These are phyloP conservation scores for Ustanciosporium gigantosporum DNA, from an alignment of 1,284 basidiomycete species.

Conservation along the genomic window DNA sequence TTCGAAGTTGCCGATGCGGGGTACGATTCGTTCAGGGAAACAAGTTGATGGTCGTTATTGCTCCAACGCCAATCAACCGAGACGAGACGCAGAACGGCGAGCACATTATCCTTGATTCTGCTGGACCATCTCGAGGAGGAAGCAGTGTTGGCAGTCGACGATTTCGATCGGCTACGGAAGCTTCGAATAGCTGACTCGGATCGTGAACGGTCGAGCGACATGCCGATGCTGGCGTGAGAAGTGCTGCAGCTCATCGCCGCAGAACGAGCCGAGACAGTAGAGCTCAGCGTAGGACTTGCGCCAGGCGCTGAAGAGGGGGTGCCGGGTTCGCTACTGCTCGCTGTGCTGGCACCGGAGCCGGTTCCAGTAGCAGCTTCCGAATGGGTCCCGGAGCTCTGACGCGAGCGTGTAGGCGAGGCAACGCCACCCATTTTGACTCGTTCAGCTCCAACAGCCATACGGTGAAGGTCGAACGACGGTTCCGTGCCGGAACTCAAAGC, in stretches of 20 bases:
- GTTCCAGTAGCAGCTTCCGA: slow-evolving; percentile 11
- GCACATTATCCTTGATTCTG: slow-evolving; percentile 29
- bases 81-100: slow-evolving; percentile 40
- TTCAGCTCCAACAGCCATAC: slow-evolving; percentile 39
- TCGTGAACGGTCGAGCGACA: slow-evolving; percentile 26
- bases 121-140: slow-evolving; percentile 29
- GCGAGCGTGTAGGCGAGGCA: slow-evolving; percentile 14
- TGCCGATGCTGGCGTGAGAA: slow-evolving; percentile 9
- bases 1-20: not conserved
- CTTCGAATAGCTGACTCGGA: slow-evolving; percentile 22
- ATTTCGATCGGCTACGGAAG: slow-evolving; percentile 21
- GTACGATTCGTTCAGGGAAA: slow-evolving; percentile 25
- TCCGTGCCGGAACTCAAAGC: slow-evolving; percentile 23
- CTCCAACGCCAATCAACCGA: slow-evolving; percentile 49
- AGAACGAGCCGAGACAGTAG: slow-evolving; percentile 20
- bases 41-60: slow-evolving; percentile 39
- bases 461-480: slow-evolving; percentile 20
- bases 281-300: slow-evolving; percentile 20
- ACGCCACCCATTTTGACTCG: slow-evolving; percentile 6
- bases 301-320: slow-evolving; percentile 41
- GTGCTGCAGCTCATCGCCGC: slow-evolving; percentile 18
- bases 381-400: slow-evolving; percentile 17
- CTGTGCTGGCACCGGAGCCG: slow-evolving; percentile 45
- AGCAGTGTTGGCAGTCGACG: slow-evolving; percentile 10
- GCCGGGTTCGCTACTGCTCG: slow-evolving; percentile 46